Evolutionary conservation across 495 filamentous ascomycete genomes (phyloP).

Genomic region (Thermothielavioides terrestris): DNA sequence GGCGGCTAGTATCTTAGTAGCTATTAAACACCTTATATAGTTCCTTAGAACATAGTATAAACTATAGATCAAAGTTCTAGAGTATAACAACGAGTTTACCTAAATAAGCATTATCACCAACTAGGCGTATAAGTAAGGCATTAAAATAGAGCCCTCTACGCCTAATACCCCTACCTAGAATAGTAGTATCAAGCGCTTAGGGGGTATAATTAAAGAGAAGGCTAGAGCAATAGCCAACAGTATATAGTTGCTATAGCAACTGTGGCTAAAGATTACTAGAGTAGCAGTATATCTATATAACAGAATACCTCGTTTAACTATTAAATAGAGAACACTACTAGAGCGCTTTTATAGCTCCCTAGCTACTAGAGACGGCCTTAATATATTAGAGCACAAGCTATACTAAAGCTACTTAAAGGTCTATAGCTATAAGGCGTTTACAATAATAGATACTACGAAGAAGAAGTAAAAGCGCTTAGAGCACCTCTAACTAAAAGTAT

Average conservation of each 20-base stretch:
- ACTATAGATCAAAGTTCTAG: not conserved
- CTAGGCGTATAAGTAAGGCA: not conserved
- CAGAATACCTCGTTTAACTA: too few relatives aligned
- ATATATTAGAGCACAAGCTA: not conserved
- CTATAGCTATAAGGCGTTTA: not conserved
- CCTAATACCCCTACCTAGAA: not conserved
- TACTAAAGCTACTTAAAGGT: not conserved
- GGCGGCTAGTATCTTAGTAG: not conserved
- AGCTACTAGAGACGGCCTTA: not conserved
- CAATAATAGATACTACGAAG: not conserved
- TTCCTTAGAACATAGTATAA: not conserved
- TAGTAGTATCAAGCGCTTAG: not conserved
- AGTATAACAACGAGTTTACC: not conserved
- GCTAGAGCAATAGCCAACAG: not conserved
- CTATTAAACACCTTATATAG: not conserved
- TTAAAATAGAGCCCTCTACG: not conserved
- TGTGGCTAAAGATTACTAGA: too few relatives aligned
- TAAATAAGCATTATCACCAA: not conserved
- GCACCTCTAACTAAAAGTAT: not conserved
- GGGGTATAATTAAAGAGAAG: not conserved
- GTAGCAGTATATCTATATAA: too few relatives aligned
- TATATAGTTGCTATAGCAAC: not conserved
- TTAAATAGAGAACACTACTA: not conserved
- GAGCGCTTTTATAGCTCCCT: too few relatives aligned
- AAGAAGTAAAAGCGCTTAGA: not conserved